Percentiles rank a stretch among this genome's conserved stretches.
phyloP scores from a whole-genome alignment of 768 basidiomycete species.

The Austroboletus eburneus region DNA sequence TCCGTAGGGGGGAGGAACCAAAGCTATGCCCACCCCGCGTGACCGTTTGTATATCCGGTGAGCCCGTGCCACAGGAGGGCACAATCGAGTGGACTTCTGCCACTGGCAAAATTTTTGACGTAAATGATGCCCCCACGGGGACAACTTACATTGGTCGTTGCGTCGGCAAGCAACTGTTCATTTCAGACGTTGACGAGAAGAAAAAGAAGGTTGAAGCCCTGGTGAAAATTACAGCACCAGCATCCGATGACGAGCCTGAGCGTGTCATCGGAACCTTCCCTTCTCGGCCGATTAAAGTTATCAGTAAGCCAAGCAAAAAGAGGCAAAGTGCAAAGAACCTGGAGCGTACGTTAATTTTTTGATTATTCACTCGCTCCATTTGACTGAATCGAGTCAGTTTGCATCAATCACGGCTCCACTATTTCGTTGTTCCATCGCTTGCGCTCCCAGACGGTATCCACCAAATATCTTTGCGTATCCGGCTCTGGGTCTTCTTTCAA shows the following conservation, averaged over 20 bases:
- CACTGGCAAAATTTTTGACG: conserved; percentile 80
- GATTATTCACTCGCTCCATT: conserved; percentile 9
- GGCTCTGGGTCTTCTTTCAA: conserved; percentile 90
- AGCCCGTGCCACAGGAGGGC: conserved; percentile 80
- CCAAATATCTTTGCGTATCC: conserved; percentile 94
- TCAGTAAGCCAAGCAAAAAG: conserved; percentile 98
- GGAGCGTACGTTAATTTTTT: conserved; percentile 61
- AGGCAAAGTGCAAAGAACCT: conserved; percentile 90
- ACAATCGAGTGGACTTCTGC: conserved; percentile 85
- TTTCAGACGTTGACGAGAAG: conserved; percentile 92
- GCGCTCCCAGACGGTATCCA: conserved; percentile 92
- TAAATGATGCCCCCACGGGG: conserved; percentile 70
- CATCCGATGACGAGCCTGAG: conserved; percentile 76
- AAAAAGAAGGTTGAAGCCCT: conserved; percentile 94
- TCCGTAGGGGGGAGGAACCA: conserved; percentile 69
- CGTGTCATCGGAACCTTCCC: conserved; percentile 86
- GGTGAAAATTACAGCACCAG: conserved; percentile 81
- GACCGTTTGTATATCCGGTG: conserved; percentile 88
- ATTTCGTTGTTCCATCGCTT: conserved; percentile 95
- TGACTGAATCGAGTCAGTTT: conserved; percentile 28
- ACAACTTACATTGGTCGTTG: conserved; percentile 91
- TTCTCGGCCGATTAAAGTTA: conserved; percentile 95
- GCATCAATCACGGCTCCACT: conserved; percentile 93
- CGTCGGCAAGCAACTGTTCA: conserved; percentile 92
- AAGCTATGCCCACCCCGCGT: conserved; percentile 77